phyloP scores from a whole-genome alignment of 2,329 filamentous ascomycete species.

The Colletotrichum liriopes region DNA sequence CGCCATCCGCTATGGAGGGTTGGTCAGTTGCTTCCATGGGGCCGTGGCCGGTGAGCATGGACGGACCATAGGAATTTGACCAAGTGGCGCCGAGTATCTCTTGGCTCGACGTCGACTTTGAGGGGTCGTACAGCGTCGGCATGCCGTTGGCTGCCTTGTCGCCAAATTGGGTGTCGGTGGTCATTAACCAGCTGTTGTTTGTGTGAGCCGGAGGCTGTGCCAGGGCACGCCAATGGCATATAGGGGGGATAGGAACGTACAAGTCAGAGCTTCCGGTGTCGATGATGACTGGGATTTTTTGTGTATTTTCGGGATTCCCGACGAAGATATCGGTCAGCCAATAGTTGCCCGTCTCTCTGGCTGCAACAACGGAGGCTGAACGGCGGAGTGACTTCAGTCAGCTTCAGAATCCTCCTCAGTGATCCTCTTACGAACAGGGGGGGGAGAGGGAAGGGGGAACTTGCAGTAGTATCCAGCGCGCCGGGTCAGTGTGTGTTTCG shows the following conservation, averaged over 20 bases:
- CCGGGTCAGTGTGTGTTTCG: conserved; percentile 21
- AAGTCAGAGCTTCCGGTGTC: conserved; percentile 37
- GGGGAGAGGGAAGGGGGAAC: not conserved
- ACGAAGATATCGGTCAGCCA: conserved; percentile 38
- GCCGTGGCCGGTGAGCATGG: conserved; percentile 47
- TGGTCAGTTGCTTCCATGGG: conserved; percentile 12
- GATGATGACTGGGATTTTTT: conserved; percentile 37
- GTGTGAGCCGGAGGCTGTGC: not conserved
- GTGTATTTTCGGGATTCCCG: conserved; percentile 15
- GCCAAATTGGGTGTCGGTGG: conserved; percentile 51
- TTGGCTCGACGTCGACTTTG: conserved; percentile 60
- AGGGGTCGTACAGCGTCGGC: conserved; percentile 62
- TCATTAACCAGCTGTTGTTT: conserved; percentile 42
- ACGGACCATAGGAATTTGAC: conserved; percentile 65
- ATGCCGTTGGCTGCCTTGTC: conserved; percentile 52
- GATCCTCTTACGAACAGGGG: not conserved
- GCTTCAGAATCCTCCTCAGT: not conserved
- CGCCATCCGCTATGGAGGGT: conserved; percentile 58
- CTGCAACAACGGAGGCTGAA: conserved; percentile 18
- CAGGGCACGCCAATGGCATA: not conserved
- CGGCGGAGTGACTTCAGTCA: not conserved
- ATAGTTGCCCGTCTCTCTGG: conserved; percentile 24
- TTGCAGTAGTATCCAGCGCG: conserved; percentile 31
- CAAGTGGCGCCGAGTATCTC: conserved; percentile 62
- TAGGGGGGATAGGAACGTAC: not conserved